A percentile compares a stretch with the other conserved stretches of the same genome.
Evolutionary conservation across 2,329 filamentous ascomycete genomes (phyloP).

Genomic region (Pseudogymnoascus sp.): DNA sequence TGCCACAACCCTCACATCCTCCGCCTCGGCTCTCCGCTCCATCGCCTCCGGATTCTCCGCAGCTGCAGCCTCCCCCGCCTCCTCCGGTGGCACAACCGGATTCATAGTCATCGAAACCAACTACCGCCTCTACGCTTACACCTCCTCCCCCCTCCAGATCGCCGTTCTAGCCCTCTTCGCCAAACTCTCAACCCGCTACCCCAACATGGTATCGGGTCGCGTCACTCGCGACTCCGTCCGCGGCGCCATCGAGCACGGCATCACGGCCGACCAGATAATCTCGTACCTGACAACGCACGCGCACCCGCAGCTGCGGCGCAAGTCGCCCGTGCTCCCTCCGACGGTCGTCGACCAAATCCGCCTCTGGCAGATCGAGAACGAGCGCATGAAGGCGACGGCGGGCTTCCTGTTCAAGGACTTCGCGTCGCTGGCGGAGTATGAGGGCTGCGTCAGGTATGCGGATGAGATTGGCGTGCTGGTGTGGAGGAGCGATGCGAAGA

Average conservation of each 20-base stretch:
- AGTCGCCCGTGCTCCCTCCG: conserved; percentile 70
- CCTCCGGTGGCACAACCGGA: conserved; percentile 47
- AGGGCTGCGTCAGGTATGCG: conserved; percentile 67
- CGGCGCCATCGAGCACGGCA: conserved; percentile 78
- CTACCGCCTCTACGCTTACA: conserved; percentile 96
- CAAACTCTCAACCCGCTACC: conserved; percentile 81
- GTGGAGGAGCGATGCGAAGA: conserved; percentile 73
- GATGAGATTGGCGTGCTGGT: conserved; percentile 83
- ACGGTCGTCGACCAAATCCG: conserved; percentile 97
- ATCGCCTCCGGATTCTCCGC: conserved; percentile 62
- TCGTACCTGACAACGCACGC: conserved; percentile 86
- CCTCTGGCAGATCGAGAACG: conserved; percentile 94
- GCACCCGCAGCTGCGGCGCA: conserved; percentile 79
- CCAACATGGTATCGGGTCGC: conserved; percentile 87
- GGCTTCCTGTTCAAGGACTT: conserved; percentile 93
- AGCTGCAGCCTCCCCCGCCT: conserved; percentile 35
- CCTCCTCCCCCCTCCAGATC: conserved; percentile 86
- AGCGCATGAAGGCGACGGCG: conserved; percentile 76
- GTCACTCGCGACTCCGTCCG: conserved; percentile 84
- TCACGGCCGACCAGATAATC: conserved; percentile 92
- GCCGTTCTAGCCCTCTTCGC: conserved; percentile 87
- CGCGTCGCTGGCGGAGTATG: conserved; percentile 61
- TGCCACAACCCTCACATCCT: conserved; percentile 82
- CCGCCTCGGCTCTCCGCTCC: conserved; percentile 61
- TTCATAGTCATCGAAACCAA: conserved; percentile 97